These are phyloP conservation scores for Neurospora sp. DNA, from an alignment of 495 filamentous ascomycete genomes.

Conservation along the genomic window DNA sequence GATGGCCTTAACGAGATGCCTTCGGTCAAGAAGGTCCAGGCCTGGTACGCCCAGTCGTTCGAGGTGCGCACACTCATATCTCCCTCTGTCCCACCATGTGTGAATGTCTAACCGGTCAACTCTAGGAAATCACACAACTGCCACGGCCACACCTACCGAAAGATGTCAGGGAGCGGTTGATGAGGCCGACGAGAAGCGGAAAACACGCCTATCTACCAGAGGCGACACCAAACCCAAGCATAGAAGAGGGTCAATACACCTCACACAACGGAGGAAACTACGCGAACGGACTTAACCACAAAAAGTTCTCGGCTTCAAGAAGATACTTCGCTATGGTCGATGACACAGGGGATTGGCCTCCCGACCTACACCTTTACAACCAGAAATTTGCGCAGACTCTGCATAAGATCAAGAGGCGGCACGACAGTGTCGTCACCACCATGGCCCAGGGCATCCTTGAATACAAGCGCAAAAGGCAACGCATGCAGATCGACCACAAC, in stretches of 20 bases:
- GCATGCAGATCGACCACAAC: constrained; percentile 95
- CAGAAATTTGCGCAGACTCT: constrained; percentile 74
- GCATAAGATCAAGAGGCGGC: constrained; percentile 86
- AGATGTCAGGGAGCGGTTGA: constrained; percentile 68
- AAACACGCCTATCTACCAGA: constrained; percentile 60
- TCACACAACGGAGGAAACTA: constrained; percentile 47
- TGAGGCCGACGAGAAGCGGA: constrained; percentile 57
- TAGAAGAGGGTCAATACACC: constrained; percentile 77
- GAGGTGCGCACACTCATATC: constrained; percentile 52
- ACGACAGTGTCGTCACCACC: constrained; percentile 95
- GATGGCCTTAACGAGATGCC: constrained; percentile 98
- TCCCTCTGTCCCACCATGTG: constrained; percentile 2
- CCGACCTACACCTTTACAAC: constrained; percentile 91
- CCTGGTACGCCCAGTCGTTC: constrained; percentile 99
- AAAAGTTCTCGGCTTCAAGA: constrained; percentile 45
- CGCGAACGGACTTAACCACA: constrained; percentile 21
- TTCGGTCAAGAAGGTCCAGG: constrained; percentile 85
- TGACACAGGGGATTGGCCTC: constrained; percentile 82
- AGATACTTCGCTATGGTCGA: constrained; percentile 90
- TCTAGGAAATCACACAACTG: constrained; percentile 80
- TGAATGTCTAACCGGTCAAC: constrained; percentile 13
- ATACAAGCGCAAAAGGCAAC: constrained; percentile 91
- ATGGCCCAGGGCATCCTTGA: constrained; percentile 92
- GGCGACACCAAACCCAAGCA: constrained; percentile 80
- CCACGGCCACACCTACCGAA: constrained; percentile 63